Evolutionary conservation across 148 eudicot species (phyloP).

Genomic region (Nepenthes mirabilis): DNA sequence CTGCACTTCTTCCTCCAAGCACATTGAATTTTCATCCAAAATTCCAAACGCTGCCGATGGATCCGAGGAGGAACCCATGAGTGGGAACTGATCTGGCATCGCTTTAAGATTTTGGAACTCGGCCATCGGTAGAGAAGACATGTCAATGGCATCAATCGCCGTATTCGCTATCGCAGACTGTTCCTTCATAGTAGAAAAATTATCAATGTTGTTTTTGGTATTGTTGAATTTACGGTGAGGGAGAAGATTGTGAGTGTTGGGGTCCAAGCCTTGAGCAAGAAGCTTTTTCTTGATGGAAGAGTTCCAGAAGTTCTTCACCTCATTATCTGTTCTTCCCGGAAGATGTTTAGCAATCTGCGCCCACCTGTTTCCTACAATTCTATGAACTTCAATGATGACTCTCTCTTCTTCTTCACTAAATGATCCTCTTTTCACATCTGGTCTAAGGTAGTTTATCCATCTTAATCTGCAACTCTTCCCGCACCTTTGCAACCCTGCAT

Average conservation of each 20-base stretch:
- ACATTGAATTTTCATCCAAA: not conserved
- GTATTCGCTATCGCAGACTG: not conserved
- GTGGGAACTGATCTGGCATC: no score
- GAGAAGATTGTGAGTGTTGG: slow-evolving; percentile 7
- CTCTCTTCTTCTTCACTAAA: slow-evolving; percentile 71
- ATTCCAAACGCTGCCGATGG: slow-evolving; percentile 1
- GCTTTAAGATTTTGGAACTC: no score
- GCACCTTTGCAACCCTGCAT: slow-evolving; percentile 65
- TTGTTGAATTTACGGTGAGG: not conserved
- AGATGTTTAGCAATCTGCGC: slow-evolving; percentile 83
- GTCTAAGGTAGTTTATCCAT: slow-evolving; percentile 85
- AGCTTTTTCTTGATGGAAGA: slow-evolving; percentile 83
- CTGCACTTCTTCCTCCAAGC: slow-evolving; percentile 1
- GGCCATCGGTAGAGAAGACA: no score
- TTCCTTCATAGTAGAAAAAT: no score
- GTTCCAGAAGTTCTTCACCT: slow-evolving; percentile 95
- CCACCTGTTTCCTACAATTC: slow-evolving; percentile 81
- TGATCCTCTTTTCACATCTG: slow-evolving; percentile 79
- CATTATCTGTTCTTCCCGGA: slow-evolving; percentile 94
- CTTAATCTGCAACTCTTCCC: slow-evolving; percentile 84
- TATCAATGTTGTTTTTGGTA: no score
- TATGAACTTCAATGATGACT: slow-evolving; percentile 46
- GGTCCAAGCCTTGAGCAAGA: slow-evolving; percentile 22
- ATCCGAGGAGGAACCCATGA: no score
- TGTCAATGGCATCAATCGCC: not conserved